These are phyloP conservation scores for Globisporangium cystogenes DNA, from an alignment of 352 stramenopile genomes.

Conservation along the genomic window DNA sequence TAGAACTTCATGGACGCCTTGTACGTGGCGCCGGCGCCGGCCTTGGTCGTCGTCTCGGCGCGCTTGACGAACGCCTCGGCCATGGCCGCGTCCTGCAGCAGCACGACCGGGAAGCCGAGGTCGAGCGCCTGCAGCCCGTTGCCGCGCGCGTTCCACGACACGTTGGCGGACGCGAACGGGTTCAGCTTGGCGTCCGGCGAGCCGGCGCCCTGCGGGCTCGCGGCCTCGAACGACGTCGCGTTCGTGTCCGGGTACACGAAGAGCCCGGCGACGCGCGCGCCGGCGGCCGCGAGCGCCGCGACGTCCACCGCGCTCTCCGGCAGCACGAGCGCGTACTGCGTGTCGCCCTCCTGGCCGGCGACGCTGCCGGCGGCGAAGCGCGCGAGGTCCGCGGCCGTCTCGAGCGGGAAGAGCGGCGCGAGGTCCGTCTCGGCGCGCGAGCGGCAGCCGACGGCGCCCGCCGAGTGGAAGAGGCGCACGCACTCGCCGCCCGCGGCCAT, in stretches of 20 bases:
- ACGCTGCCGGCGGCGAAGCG: slow-evolving; percentile 31
- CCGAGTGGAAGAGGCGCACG: slow-evolving; percentile 72
- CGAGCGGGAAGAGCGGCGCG: slow-evolving; percentile 45
- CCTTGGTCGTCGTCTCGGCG: slow-evolving; percentile 52
- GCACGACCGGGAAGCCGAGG: slow-evolving; percentile 64
- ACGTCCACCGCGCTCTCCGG: slow-evolving; percentile 47
- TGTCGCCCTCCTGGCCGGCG: slow-evolving; percentile 13
- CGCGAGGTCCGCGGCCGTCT: slow-evolving; percentile 30
- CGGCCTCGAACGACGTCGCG: slow-evolving; percentile 31
- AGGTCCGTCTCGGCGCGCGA: slow-evolving; percentile 48
- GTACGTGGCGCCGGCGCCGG: slow-evolving; percentile 43
- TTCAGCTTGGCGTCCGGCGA: slow-evolving; percentile 66
- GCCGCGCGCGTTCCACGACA: slow-evolving; percentile 60
- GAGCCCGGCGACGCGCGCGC: slow-evolving; percentile 43
- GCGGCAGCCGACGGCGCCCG: slow-evolving; percentile 58
- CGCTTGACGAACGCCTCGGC: slow-evolving; percentile 42
- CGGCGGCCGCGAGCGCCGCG: slow-evolving; percentile 20
- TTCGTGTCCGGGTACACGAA: slow-evolving; percentile 61
- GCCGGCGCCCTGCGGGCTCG: slow-evolving; percentile 53
- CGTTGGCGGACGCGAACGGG: slow-evolving; percentile 49
- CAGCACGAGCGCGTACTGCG: slow-evolving; percentile 65
- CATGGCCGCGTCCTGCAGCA: slow-evolving; percentile 37
- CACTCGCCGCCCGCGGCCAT: slow-evolving; percentile 58
- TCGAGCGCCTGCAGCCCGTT: slow-evolving; percentile 30
- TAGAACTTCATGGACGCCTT: slow-evolving; percentile 83